These are phyloP conservation scores for Areca catechu DNA, from an alignment of 176 grass and related monocot species.

Conservation along the genomic window DNA sequence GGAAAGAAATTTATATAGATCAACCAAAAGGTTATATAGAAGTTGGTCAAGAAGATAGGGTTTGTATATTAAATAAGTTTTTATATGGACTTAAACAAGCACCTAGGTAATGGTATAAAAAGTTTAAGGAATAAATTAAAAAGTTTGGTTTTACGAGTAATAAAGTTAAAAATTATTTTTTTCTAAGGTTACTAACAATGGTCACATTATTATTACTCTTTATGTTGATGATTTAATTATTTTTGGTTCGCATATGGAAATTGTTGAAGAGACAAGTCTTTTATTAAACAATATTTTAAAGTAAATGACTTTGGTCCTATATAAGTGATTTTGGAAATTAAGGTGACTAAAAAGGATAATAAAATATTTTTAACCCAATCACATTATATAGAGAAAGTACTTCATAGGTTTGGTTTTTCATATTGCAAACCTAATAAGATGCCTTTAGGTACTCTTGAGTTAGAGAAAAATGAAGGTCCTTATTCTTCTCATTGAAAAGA, in stretches of 20 bases:
- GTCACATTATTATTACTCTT: not conserved
- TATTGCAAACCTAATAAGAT: not conserved
- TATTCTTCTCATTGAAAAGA: not conserved
- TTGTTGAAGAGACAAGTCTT: too few relatives aligned
- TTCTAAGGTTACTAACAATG: not conserved
- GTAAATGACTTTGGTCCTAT: too few relatives aligned
- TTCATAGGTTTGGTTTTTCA: not conserved
- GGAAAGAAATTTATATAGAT: too few relatives aligned
- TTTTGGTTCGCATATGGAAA: not conserved
- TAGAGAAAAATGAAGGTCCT: too few relatives aligned
- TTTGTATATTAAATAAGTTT: not conserved
- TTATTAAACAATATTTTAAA: too few relatives aligned
- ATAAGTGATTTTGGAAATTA: too few relatives aligned
- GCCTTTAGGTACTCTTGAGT: too few relatives aligned
- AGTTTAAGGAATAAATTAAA: not conserved
- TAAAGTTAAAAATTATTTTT: not conserved
- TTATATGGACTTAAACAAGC: not conserved
- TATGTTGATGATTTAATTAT: not conserved
- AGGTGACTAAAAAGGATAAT: too few relatives aligned
- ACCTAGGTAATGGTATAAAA: not conserved
- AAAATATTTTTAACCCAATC: too few relatives aligned
- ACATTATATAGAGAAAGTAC: not conserved
- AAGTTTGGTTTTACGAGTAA: not conserved
- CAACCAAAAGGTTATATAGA: too few relatives aligned
- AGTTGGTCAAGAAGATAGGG: not conserved